These are phyloP conservation scores for Annulohypoxylon maeteangense DNA, from an alignment of 495 filamentous ascomycete species.

Conservation along the genomic window DNA sequence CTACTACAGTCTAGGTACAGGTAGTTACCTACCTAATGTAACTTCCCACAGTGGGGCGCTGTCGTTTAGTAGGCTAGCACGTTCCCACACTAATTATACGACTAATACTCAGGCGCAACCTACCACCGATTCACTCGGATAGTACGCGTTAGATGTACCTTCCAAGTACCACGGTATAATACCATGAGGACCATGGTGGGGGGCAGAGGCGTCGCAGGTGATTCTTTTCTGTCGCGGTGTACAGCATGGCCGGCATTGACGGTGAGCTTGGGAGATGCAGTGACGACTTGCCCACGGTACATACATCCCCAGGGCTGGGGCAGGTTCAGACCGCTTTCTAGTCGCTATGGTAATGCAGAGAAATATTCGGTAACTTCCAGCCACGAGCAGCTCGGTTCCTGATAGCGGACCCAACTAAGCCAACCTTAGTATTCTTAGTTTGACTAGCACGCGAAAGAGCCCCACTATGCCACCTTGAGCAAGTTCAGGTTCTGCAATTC, in stretches of 20 bases:
- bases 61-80: not conserved
- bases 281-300: not conserved
- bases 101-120: not conserved
- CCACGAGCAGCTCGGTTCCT: constrained; percentile 15
- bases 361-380: constrained; percentile 11
- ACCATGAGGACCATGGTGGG: not conserved
- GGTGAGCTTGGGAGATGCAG: not conserved
- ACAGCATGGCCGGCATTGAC: constrained; percentile 4
- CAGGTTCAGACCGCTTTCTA: constrained; percentile 10
- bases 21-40: constrained; percentile 14
- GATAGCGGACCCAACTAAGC: constrained; percentile 14
- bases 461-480: constrained; percentile 31
- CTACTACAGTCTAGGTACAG: not conserved
- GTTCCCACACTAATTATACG: not conserved
- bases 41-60: constrained; percentile 1
- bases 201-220: constrained; percentile 12
- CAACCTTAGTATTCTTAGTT: constrained; percentile 17
- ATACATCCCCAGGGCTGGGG: not conserved
- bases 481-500: constrained; percentile 12
- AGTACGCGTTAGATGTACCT: constrained; percentile 3
- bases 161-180: constrained; percentile 9
- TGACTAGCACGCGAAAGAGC: constrained; percentile 28
- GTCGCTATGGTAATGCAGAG: not conserved
- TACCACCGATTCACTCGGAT: not conserved
- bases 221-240: constrained; percentile 3